These are phyloP conservation scores for Kappamyces sp. DNA, from an alignment of 192 early-diverging fungal genomes.

Conservation along the genomic window DNA sequence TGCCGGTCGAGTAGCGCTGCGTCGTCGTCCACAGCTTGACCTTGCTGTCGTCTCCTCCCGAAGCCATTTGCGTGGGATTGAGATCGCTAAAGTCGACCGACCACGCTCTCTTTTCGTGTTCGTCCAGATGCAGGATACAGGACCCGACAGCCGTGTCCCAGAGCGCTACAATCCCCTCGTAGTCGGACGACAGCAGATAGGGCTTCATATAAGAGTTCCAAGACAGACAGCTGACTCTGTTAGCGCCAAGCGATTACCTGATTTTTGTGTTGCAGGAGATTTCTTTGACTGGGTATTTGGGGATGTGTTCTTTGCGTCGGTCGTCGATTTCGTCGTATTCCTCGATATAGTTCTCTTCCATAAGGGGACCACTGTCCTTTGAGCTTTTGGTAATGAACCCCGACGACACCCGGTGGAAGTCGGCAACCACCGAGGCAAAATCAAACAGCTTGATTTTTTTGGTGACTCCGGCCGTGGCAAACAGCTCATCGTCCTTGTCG, in stretches of 20 bases:
- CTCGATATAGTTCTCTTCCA: slow-evolving; percentile 17
- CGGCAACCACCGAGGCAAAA: slow-evolving; percentile 48
- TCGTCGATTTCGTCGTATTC: slow-evolving; percentile 20
- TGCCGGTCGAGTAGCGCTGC: slow-evolving; percentile 63
- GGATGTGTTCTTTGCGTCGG: slow-evolving; percentile 35
- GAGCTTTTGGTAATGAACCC: not conserved
- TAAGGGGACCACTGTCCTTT: slow-evolving; percentile 24
- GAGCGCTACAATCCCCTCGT: slow-evolving; percentile 82
- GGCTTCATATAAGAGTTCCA: slow-evolving; percentile 86
- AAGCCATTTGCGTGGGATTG: slow-evolving; percentile 75
- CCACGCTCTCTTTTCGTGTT: slow-evolving; percentile 92
- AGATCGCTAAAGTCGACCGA: slow-evolving; percentile 77
- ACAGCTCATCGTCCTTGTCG: slow-evolving; percentile 87
- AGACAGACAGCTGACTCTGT: slow-evolving; percentile 67
- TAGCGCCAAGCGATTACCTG: slow-evolving; percentile 43
- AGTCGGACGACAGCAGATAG: slow-evolving; percentile 83
- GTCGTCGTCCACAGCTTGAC: slow-evolving; percentile 90
- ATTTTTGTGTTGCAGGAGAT: slow-evolving; percentile 82
- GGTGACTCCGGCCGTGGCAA: slow-evolving; percentile 90
- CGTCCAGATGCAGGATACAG: slow-evolving; percentile 61
- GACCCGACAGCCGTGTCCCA: slow-evolving; percentile 77
- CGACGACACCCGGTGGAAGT: slow-evolving; percentile 13
- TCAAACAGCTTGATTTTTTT: slow-evolving; percentile 93
- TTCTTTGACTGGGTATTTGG: slow-evolving; percentile 70
- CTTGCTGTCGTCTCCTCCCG: slow-evolving; percentile 88